Conservation (phyloP, 2,329 filamentous ascomycete species). For the Sodiomyces alkalinus region DNA sequence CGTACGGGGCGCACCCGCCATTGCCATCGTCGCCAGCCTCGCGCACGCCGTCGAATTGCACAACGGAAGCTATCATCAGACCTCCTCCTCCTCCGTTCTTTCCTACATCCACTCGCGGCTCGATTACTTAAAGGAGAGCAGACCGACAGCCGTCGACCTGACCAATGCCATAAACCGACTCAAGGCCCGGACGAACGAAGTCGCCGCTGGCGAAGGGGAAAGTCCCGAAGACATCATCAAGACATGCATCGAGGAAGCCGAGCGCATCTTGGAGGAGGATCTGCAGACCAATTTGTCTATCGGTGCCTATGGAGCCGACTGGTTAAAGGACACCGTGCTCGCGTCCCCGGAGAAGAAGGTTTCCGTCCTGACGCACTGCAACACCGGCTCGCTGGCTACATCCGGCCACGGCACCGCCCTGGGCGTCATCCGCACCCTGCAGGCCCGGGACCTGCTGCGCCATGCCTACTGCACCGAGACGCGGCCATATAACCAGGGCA, state of each 20-base stretch:
- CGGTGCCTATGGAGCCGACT: slow-evolving; percentile 67
- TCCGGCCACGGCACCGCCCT: slow-evolving; percentile 95
- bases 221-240: slow-evolving; percentile 33
- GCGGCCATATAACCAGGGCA: slow-evolving; percentile 94
- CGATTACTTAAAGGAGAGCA: slow-evolving; percentile 74
- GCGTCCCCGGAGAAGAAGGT: slow-evolving; percentile 35
- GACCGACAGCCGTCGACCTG: slow-evolving; percentile 90
- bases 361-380: slow-evolving; percentile 93
- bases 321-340: slow-evolving; percentile 51
- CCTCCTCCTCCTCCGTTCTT: slow-evolving; percentile 40
- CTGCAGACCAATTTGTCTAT: slow-evolving; percentile 78
- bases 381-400: slow-evolving; percentile 91
- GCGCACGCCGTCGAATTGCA: slow-evolving; percentile 74
- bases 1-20: slow-evolving; percentile 72
- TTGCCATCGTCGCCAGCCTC: slow-evolving; percentile 92
- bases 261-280: slow-evolving; percentile 77
- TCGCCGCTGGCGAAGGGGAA: neutral
- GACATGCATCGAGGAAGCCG: slow-evolving; percentile 65
- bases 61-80: slow-evolving; percentile 32
- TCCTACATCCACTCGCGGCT: slow-evolving; percentile 61
- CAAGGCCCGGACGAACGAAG: slow-evolving; percentile 36
- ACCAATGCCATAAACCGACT: slow-evolving; percentile 78
- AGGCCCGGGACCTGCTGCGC: slow-evolving; percentile 47
- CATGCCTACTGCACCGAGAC: slow-evolving; percentile 96
- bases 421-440: slow-evolving; percentile 78